A percentile compares a stretch with the other conserved stretches of the same genome.
Conservation (phyloP, 2,329 filamentous ascomycete genomes). For the Aquanectria penicillioides region DNA sequence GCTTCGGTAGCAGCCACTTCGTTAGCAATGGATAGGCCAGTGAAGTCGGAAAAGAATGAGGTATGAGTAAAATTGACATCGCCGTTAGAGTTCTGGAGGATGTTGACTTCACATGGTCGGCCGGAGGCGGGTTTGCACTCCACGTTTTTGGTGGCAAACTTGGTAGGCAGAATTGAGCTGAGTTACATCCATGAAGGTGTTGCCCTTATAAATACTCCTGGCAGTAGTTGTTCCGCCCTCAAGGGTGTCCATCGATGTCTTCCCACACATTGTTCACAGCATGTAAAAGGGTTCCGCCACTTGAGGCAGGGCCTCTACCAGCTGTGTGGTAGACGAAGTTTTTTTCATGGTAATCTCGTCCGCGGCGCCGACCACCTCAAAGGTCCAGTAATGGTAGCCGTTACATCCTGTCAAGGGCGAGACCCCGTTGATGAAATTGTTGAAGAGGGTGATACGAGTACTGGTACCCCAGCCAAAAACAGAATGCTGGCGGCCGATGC, state of each 20-base stretch:
- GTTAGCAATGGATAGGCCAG: conserved; percentile 13
- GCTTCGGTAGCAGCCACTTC: not conserved
- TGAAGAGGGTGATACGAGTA: too few species aligned
- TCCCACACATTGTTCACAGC: conserved; percentile 45
- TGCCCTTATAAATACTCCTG: conserved; percentile 42
- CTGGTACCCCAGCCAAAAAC: too few species aligned
- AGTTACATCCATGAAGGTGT: conserved; percentile 38
- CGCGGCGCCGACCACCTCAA: too few species aligned
- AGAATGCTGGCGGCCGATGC: too few species aligned
- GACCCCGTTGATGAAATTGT: too few species aligned
- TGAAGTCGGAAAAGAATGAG: conserved; percentile 27
- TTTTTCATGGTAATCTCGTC: too few species aligned
- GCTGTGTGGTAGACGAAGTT: too few species aligned
- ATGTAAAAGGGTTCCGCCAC: conserved; percentile 42
- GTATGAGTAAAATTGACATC: conserved; percentile 23
- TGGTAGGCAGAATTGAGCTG: conserved; percentile 33
- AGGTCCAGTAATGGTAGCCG: too few species aligned
- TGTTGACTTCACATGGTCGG: conserved; percentile 26
- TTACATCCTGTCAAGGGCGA: too few species aligned
- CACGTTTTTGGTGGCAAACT: conserved; percentile 37
- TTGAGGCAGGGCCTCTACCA: conserved; percentile 42
- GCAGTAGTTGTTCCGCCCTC: conserved; percentile 36
- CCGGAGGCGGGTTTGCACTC: conserved; percentile 29
- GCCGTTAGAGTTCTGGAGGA: conserved; percentile 15
- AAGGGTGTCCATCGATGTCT: conserved; percentile 41